phyloP scores from a whole-genome alignment of 352 stramenopile genomes.

The Peronospora destructor region DNA sequence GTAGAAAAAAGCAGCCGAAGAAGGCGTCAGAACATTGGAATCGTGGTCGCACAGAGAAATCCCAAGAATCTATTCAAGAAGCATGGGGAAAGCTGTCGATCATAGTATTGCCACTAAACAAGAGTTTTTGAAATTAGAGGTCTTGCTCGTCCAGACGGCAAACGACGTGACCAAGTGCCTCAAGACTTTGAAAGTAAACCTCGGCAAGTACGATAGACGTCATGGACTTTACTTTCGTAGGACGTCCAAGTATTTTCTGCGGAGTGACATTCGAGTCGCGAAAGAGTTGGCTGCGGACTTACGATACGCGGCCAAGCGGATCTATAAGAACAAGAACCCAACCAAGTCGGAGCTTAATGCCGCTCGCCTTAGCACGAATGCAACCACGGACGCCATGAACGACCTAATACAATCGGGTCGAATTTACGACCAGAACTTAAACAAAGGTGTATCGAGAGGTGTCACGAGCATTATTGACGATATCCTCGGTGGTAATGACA shows the following conservation, averaged over 20 bases:
- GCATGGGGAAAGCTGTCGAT: conserved; percentile 13
- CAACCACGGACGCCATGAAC: conserved; percentile 25
- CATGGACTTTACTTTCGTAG: conserved; percentile 19
- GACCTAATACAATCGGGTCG: conserved; percentile 25
- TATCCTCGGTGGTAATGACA: conserved; percentile 8
- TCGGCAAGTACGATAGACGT: conserved; percentile 23
- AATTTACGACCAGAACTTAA: conserved; percentile 28
- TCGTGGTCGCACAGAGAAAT: background rate
- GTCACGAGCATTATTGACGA: conserved; percentile 11
- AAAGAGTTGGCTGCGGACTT: conserved; percentile 23
- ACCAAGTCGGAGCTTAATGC: conserved; percentile 25
- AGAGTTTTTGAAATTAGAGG: conserved; percentile 22
- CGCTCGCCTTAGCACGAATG: conserved; percentile 23
- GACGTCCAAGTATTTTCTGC: conserved; percentile 24
- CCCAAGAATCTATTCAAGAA: background rate
- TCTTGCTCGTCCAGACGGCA: conserved; percentile 17
- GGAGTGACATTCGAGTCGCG: conserved; percentile 24
- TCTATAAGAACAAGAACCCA: conserved; percentile 13
- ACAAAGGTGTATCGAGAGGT: conserved; percentile 7
- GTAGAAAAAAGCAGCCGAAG: background rate
- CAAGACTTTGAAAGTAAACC: conserved; percentile 18
- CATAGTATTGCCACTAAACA: conserved; percentile 3
- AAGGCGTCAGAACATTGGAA: background rate
- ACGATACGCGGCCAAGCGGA: conserved; percentile 19
- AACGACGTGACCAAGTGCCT: conserved; percentile 16